phyloP scores from a whole-genome alignment of 257 asterid genomes.

The Hygrophila difformis region DNA sequence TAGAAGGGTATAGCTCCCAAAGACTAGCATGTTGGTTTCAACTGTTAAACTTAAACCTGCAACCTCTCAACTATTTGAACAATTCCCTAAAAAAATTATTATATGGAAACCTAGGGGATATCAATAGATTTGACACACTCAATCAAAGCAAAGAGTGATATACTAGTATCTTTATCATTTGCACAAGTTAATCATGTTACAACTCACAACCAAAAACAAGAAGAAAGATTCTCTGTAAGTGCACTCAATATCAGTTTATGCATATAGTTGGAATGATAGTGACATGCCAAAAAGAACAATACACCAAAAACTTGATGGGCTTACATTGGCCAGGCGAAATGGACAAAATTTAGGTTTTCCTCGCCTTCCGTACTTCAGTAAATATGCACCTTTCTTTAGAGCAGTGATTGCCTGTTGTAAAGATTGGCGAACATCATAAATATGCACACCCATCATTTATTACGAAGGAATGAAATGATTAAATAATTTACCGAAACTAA shows the following conservation, averaged over 20 bases:
- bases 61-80: not conserved
- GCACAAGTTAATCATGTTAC: not conserved
- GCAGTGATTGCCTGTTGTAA: constrained; percentile 70
- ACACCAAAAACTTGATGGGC: constrained; percentile 14
- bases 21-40: not conserved
- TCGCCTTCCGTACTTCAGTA: constrained; percentile 83
- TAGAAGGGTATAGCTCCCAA: not conserved
- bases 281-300: constrained; percentile 10
- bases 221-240: not conserved
- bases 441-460: constrained; percentile 16
- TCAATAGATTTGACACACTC: not conserved
- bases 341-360: constrained; percentile 94
- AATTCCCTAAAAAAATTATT: no score
- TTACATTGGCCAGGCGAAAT: constrained; percentile 75
- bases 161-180: not conserved
- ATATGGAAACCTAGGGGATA: not conserved
- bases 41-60: not conserved
- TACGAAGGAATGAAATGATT: constrained; percentile 10
- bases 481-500: constrained; percentile 13
- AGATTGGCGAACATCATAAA: constrained; percentile 19
- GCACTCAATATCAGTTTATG: not conserved
- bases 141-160: no score
- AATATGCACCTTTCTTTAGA: constrained; percentile 79
- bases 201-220: no score
- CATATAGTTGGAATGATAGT: constrained; percentile 12